Percentiles rank a stretch among this genome's conserved stretches.
Conservation (phyloP, 108 stramenopile species). For the Pseudonitzschia pungens region DNA sequence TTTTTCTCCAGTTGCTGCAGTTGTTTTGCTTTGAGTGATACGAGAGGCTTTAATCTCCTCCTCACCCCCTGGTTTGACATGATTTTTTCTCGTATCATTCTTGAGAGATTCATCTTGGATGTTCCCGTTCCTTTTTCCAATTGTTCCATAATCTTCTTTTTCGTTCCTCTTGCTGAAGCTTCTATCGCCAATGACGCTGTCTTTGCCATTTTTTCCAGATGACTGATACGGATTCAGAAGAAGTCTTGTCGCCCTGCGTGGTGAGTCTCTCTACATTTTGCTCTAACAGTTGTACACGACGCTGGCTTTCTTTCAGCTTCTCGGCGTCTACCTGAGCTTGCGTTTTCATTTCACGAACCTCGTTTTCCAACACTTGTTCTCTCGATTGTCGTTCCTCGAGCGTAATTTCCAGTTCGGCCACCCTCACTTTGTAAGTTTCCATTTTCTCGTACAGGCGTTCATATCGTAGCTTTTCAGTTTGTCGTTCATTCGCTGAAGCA, state of each 20-base stretch:
- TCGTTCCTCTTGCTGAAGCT: too few relatives aligned
- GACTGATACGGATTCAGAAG: neutral
- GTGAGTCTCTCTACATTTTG: neutral
- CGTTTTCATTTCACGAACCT: neutral
- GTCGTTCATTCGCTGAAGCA: too few relatives aligned
- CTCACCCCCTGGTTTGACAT: neutral
- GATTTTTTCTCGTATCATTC: neutral
- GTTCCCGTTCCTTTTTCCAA: neutral
- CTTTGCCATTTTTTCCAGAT: neutral
- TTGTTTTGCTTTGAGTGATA: neutral
- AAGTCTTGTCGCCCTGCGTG: neutral
- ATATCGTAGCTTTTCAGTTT: too few relatives aligned
- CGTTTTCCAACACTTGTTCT: neutral
- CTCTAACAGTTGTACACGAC: neutral
- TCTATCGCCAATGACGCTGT: neutral
- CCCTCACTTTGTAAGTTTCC: neutral
- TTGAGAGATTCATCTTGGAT: neutral
- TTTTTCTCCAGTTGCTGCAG: neutral
- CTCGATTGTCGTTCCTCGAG: constrained; percentile 1
- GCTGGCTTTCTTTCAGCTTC: constrained; percentile 6
- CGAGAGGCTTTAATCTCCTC: too few relatives aligned
- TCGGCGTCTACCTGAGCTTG: constrained; percentile 11
- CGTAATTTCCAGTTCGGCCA: neutral
- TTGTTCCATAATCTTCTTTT: neutral
- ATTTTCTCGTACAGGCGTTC: neutral